Evolutionary conservation across 495 filamentous ascomycete genomes (phyloP).

Genomic region (Neurospora sublineolata): DNA sequence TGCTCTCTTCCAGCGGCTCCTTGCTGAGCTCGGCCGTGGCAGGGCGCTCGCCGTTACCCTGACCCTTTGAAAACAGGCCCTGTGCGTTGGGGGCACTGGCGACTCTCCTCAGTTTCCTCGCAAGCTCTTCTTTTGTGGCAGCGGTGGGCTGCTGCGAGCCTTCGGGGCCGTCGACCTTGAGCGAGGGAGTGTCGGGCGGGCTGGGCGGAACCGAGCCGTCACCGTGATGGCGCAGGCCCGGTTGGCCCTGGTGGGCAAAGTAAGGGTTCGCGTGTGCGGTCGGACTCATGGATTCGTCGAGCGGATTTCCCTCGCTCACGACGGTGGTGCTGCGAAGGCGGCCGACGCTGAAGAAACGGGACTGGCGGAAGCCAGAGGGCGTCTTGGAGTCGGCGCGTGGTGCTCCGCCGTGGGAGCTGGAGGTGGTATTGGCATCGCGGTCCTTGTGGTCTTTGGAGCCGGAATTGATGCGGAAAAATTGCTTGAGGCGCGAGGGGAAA

Average conservation of each 20-base stretch:
- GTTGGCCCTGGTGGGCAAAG: slow-evolving; percentile 92
- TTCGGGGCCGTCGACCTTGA: slow-evolving; percentile 61
- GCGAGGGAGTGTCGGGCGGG: slow-evolving; percentile 79
- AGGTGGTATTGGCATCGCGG: slow-evolving; percentile 25
- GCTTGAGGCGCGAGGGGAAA: slow-evolving; percentile 82
- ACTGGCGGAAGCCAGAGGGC: slow-evolving; percentile 54
- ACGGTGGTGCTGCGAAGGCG: slow-evolving; percentile 75
- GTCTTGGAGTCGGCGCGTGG: slow-evolving; percentile 43
- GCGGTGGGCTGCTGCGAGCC: slow-evolving; percentile 55
- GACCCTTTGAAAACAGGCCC: slow-evolving; percentile 64
- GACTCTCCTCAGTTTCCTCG: slow-evolving; percentile 81
- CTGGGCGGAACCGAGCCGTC: slow-evolving; percentile 90
- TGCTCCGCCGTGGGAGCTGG: slow-evolving; percentile 7
- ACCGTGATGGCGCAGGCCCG: slow-evolving; percentile 84
- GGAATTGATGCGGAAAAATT: slow-evolving; percentile 91
- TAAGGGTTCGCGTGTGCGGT: slow-evolving; percentile 95
- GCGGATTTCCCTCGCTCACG: slow-evolving; percentile 81
- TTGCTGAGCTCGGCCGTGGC: slow-evolving; percentile 73
- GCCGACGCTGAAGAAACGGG: slow-evolving; percentile 69
- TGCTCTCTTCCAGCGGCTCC: slow-evolving; percentile 54
- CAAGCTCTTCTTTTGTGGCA: slow-evolving; percentile 84
- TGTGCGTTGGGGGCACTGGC: slow-evolving; percentile 96
- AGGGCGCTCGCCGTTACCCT: slow-evolving; percentile 54
- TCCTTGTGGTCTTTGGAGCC: slow-evolving; percentile 31
- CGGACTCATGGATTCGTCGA: slow-evolving; percentile 81